Evolutionary conservation across 495 filamentous ascomycete genomes (phyloP).

Genomic region (Neurospora terricola): DNA sequence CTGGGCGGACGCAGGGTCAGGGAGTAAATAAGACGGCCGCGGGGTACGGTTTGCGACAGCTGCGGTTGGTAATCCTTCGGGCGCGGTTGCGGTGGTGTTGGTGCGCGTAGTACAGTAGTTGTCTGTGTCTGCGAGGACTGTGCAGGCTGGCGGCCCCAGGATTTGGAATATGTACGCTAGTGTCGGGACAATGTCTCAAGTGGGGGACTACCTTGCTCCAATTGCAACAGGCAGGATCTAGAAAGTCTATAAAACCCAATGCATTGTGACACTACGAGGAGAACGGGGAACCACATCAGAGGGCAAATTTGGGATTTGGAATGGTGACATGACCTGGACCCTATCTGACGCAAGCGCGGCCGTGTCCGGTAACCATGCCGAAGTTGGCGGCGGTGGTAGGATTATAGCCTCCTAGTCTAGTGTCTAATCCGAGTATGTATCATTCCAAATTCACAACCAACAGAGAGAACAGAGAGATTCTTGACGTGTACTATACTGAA

Average conservation of each 20-base stretch:
- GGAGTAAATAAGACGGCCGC: not conserved
- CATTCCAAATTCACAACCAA: not conserved
- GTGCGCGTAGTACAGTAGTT: conserved; percentile 7
- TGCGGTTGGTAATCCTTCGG: not conserved
- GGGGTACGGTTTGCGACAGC: not conserved
- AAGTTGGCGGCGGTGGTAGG: not conserved
- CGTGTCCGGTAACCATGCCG: not conserved
- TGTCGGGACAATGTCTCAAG: not conserved
- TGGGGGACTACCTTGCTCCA: not conserved
- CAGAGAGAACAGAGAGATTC: not conserved
- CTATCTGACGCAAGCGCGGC: not conserved
- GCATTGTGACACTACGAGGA: not conserved
- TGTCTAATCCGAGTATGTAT: not conserved
- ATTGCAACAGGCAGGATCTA: not conserved
- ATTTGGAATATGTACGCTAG: not conserved
- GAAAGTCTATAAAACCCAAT: not conserved
- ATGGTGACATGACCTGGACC: not conserved
- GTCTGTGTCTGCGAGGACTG: not conserved
- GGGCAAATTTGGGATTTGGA: not conserved
- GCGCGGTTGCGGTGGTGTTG: not conserved
- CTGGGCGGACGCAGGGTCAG: conserved; percentile 2
- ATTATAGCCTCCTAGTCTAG: not conserved
- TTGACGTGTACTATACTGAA: not conserved
- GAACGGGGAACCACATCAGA: not conserved
- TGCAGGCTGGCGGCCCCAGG: not conserved